Evolutionary conservation across 306 rosid species (phyloP).

Genomic region (Gleditsia sinensis): DNA sequence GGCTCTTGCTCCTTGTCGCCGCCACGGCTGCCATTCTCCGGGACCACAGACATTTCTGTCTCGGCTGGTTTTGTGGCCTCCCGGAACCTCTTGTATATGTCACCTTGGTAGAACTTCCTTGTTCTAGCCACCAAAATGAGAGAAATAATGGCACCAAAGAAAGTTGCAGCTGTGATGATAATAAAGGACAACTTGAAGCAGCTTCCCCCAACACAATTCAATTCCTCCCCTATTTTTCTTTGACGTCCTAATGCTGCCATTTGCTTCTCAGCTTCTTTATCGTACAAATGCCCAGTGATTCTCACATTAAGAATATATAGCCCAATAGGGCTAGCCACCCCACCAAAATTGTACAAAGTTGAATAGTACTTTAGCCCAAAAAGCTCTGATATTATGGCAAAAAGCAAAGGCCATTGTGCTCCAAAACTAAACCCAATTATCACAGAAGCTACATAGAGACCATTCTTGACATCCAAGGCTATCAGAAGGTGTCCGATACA

Average conservation of each 20-base stretch:
- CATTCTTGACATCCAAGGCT: conserved; percentile 45
- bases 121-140: conserved; percentile 58
- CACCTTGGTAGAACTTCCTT: conserved; percentile 43
- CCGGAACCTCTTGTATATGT: conserved; percentile 44
- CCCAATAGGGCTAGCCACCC: conserved; percentile 70
- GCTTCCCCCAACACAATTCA: conserved; percentile 42
- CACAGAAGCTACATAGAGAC: conserved; percentile 58
- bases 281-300: conserved; percentile 51
- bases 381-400: conserved; percentile 80
- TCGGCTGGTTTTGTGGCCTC: neutral
- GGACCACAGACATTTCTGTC: conserved; percentile 9
- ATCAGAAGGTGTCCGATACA: conserved; percentile 58
- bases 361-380: conserved; percentile 83
- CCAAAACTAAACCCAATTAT: conserved; percentile 80
- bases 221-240: conserved; percentile 28
- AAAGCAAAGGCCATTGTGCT: conserved; percentile 81
- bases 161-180: conserved; percentile 41
- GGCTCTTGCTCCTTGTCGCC: neutral
- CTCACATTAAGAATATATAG: conserved; percentile 46
- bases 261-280: conserved; percentile 46
- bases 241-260: conserved; percentile 7
- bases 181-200: conserved; percentile 48
- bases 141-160: conserved; percentile 44
- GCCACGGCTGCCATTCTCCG: neutral
- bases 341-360: conserved; percentile 76